Percentiles rank a stretch among this genome's conserved stretches.
phyloP scores from a whole-genome alignment of 768 basidiomycete genomes.

The Tremella fuciformis region DNA sequence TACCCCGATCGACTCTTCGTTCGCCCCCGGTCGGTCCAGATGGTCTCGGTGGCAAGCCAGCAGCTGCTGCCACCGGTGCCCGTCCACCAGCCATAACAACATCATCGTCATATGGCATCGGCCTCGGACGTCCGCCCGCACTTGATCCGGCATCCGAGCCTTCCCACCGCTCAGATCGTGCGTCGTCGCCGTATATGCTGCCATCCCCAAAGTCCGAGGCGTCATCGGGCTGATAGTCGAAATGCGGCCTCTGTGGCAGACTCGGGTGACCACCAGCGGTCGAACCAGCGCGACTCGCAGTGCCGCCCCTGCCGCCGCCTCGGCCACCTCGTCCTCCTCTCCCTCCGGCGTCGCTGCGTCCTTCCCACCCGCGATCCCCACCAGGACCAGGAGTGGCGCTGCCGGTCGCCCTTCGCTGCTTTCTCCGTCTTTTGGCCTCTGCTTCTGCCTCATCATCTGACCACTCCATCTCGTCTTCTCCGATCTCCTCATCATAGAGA shows the following conservation, averaged over 20 bases:
- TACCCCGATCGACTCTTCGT: not conserved
- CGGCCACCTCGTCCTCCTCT: not conserved
- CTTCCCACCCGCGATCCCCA: not conserved
- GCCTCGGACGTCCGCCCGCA: conserved; percentile 28
- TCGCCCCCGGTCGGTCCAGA: not conserved
- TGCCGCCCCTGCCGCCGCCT: conserved; percentile 4
- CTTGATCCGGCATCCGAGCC: conserved; percentile 29
- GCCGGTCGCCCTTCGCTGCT: conserved; percentile 3
- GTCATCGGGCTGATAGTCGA: conserved; percentile 39
- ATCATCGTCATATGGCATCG: conserved; percentile 41
- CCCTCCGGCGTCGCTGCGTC: not conserved
- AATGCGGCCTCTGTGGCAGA: conserved; percentile 43
- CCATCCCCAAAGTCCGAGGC: conserved; percentile 23
- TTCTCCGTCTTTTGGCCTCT: conserved; percentile 61
- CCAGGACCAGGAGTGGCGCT: conserved; percentile 1
- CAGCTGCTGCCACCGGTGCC: no score
- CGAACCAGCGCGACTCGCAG: not conserved
- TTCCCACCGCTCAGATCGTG: conserved; percentile 13
- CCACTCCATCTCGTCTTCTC: conserved; percentile 85
- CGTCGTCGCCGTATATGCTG: conserved; percentile 29
- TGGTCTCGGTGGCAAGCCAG: no score
- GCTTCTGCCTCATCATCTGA: conserved; percentile 92
- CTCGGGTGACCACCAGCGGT: not conserved
- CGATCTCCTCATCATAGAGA: conserved; percentile 88
- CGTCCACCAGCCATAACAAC: conserved; percentile 3